Percentiles rank a stretch among this genome's conserved stretches.
phyloP scores from a whole-genome alignment of 2,329 filamentous ascomycete genomes.

The Alternaria tenuissima region DNA sequence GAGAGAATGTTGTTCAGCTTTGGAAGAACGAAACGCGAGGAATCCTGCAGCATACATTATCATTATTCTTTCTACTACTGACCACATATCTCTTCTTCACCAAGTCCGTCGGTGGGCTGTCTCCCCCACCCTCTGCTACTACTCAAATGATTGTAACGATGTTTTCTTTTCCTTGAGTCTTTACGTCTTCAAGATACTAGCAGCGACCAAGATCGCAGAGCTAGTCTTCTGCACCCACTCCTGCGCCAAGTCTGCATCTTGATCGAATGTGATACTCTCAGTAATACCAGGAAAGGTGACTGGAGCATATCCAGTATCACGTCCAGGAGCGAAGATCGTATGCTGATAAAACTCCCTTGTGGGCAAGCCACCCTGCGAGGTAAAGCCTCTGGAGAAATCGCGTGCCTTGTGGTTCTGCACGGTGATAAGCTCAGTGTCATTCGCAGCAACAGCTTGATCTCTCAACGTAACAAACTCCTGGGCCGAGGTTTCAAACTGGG shows the following conservation, averaged over 20 bases:
- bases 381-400: conserved; percentile 58
- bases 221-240: conserved; percentile 49
- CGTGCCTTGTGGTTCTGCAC: conserved; percentile 57
- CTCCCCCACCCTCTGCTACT: neutral
- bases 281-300: conserved; percentile 51
- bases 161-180: neutral
- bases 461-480: conserved; percentile 41
- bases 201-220: conserved; percentile 42
- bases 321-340: conserved; percentile 57
- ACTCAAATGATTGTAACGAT: neutral
- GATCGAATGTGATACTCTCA: conserved; percentile 47
- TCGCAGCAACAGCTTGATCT: conserved; percentile 36
- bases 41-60: conserved; percentile 2
- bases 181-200: conserved; percentile 45
- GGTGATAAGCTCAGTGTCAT: conserved; percentile 40
- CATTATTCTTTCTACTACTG: conserved; percentile 3
- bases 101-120: neutral
- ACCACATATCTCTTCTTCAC: neutral
- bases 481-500: conserved; percentile 45
- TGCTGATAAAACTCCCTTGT: conserved; percentile 57
- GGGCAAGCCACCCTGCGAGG: conserved; percentile 56
- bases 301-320: conserved; percentile 52
- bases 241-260: conserved; percentile 39
- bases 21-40: neutral
- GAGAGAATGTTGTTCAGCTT: neutral